Base-by-base conservation (phyloP, 2,329 filamentous ascomycete species). In the Plenodomus lindquistii region DNA sequence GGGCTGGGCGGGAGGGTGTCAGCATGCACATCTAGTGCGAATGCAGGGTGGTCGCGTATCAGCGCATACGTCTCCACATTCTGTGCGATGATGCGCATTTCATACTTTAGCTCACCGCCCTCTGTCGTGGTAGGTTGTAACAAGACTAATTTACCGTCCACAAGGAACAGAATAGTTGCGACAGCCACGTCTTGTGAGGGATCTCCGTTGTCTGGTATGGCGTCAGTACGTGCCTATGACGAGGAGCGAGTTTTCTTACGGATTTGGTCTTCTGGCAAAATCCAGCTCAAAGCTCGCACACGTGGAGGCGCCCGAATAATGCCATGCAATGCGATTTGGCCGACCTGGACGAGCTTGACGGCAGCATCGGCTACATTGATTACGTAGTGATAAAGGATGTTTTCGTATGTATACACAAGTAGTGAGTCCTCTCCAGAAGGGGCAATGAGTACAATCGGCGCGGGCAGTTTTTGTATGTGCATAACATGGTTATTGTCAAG, bases 391-490 rank as follows among this genome's bases (percentile, higher is more conserved):
- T 97, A 94, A 15, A 99, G 81, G 10, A 95, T 82, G 70, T 99
- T 99, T 68, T 97, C 93, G 69, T 96, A 92, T 0, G 94, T 99
- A 71, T 99, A 99, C 10, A 97, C 93, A 24, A 99, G 82, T 21
- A 99, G 80, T 0, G 94, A 97, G 72, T 99, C 94, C 61, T 96
- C 89, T 31, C 93, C 94, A 2, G 92, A 94, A 0, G 89, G 86
- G 0, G 92, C 88, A 43, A 97, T 86, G 37, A 96, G 82, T 15
- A 97, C 91, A n/a, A 95, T 88, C 1, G 94, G 89, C 3, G 91
- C 86, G 6, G 89, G 85, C 48, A 99, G 81, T 42, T 82, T 81
- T 73, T 97, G 89, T 2, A 83, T 81, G 68, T 94, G 87, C 63
- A 96, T 80, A 20, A 89, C 79, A 17, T 87, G 85, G 11, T 84